Evolutionary conservation across 352 stramenopile genomes (phyloP).

Genomic region (Pythium volutum): DNA sequence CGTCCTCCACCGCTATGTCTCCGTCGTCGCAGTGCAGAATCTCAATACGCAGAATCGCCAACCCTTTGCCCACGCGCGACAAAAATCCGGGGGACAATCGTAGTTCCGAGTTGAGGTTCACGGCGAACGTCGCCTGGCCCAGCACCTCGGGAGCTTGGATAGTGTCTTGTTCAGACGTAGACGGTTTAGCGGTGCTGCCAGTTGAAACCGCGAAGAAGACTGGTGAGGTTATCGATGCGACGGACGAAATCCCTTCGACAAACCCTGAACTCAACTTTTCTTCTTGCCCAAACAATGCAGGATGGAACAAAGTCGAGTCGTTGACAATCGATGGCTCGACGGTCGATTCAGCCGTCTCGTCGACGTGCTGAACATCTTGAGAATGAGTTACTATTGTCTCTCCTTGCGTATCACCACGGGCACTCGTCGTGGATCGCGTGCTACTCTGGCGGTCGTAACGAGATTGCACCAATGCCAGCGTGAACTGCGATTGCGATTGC

Average conservation of each 20-base stretch:
- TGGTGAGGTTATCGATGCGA: background rate
- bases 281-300: conserved; percentile 11
- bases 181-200: background rate
- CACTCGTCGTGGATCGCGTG: background rate
- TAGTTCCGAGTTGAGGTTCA: conserved; percentile 85
- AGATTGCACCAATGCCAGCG: background rate
- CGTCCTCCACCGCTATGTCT: background rate
- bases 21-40: conserved; percentile 28
- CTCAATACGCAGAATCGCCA: conserved; percentile 67
- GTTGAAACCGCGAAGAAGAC: conserved; percentile 30
- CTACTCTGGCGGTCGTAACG: conserved; percentile 19
- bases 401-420: background rate
- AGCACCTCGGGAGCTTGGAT: conserved; percentile 22
- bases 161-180: background rate
- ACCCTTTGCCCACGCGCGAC: conserved; percentile 68
- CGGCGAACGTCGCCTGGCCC: conserved; percentile 57
- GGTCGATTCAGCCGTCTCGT: no score
- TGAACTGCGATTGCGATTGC: no score
- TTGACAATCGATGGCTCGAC: background rate
- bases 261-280: background rate
- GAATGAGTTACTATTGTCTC: background rate
- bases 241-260: background rate
- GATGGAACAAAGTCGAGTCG: conserved; percentile 10
- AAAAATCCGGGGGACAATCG: conserved; percentile 72
- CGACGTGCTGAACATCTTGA: background rate